A percentile compares a stretch with the other conserved stretches of the same genome.
Evolutionary conservation across 1,284 basidiomycete genomes (phyloP).

Genomic region (Golubevia sp.): DNA sequence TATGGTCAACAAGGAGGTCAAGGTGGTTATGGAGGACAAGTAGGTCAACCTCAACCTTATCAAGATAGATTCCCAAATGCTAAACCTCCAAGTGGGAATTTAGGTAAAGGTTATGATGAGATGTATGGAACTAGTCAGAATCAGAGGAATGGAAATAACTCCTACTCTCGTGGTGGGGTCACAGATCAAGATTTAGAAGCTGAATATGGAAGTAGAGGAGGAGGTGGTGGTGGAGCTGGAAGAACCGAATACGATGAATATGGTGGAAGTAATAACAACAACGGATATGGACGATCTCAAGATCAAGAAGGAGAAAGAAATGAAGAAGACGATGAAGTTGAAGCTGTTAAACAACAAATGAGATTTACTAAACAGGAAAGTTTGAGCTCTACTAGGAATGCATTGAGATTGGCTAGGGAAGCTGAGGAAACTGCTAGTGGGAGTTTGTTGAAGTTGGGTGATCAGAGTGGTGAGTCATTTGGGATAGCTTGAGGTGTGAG

Average conservation of each 20-base stretch:
- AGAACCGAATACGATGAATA: slow-evolving; percentile 3
- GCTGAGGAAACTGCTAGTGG: slow-evolving; percentile 57
- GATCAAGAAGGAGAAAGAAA: slow-evolving; percentile 11
- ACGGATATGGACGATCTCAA: not conserved
- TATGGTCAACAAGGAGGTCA: not conserved
- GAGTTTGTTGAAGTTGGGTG: slow-evolving; percentile 56
- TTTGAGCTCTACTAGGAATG: slow-evolving; percentile 53
- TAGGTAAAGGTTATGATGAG: slow-evolving; percentile 38
- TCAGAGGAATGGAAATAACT: slow-evolving; percentile 5
- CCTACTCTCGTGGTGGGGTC: slow-evolving; percentile 9
- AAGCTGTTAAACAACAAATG: slow-evolving; percentile 59
- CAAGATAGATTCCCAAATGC: slow-evolving; percentile 24
- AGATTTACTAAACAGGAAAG: slow-evolving; percentile 58
- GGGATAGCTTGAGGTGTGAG: not conserved
- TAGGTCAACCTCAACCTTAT: not conserved
- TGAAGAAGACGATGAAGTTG: slow-evolving; percentile 57
- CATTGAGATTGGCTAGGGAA: slow-evolving; percentile 54
- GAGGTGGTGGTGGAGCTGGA: slow-evolving; percentile 8
- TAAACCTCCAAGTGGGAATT: slow-evolving; percentile 22
- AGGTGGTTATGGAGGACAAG: not conserved
- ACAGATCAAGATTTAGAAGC: slow-evolving; percentile 44
- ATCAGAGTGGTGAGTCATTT: slow-evolving; percentile 34
- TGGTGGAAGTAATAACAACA: slow-evolving; percentile 3
- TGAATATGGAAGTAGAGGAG: slow-evolving; percentile 51
- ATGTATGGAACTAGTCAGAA: slow-evolving; percentile 17